A percentile compares a stretch with the other conserved stretches of the same genome.
Conservation (phyloP, 768 basidiomycete species). For the Suillus subaureus region DNA sequence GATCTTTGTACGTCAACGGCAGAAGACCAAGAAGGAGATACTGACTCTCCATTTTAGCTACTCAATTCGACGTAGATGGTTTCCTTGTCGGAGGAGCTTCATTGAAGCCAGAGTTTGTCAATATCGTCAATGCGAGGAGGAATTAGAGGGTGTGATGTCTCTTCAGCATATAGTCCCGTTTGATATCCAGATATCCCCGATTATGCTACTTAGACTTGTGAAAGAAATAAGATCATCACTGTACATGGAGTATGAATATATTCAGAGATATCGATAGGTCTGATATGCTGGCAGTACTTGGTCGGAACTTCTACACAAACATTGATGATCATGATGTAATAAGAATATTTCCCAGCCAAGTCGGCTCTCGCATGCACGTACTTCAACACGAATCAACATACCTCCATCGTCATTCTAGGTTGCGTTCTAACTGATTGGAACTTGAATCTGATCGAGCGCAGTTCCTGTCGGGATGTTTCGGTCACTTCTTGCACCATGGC, state of each 20-base stretch:
- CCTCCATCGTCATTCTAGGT: neutral
- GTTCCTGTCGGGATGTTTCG: slow-evolving; percentile 8
- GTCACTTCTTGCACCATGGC: slow-evolving; percentile 7
- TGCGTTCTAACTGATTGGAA: neutral
- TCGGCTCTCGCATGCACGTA: neutral
- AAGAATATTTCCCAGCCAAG: neutral
- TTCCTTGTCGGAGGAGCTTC: slow-evolving; percentile 99
- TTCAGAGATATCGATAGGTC: neutral
- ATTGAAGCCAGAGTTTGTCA: slow-evolving; percentile 93
- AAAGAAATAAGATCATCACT: neutral
- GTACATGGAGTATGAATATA: neutral
- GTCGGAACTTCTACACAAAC: neutral
- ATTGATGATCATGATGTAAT: neutral
- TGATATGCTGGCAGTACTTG: neutral
- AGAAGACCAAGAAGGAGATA: neutral
- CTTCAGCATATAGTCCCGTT: neutral
- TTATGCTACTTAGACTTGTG: neutral
- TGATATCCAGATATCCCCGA: neutral
- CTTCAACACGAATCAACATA: neutral
- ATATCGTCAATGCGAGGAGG: slow-evolving; percentile 85
- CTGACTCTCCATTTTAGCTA: slow-evolving; percentile 44
- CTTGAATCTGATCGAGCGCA: neutral
- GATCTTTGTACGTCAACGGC: slow-evolving; percentile 70
- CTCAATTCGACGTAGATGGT: slow-evolving; percentile 86
- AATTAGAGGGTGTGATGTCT: slow-evolving; percentile 13